Base-by-base conservation (phyloP, 2,329 filamentous ascomycete species). In the Diaporthe citrichinensis region DNA sequence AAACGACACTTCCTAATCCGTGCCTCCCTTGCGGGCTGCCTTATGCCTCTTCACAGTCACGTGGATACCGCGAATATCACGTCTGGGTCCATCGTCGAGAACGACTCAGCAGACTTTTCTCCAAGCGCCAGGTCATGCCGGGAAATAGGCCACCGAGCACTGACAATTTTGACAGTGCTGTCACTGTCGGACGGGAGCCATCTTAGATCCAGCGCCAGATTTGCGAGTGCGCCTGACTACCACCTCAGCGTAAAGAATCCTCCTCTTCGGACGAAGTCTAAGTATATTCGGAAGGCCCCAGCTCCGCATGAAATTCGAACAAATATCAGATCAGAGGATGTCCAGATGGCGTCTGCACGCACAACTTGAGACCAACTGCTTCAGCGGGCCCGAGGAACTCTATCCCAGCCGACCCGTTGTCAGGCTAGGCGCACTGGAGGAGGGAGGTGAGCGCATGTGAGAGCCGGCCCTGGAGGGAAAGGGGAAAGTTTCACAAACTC, bases 301-400 rank as follows among this genome's bases (percentile, higher is more conserved):
- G 65, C 65, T 68, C 65, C 65, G 65, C 65, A 53, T 68, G 65
- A 53, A 53, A 36, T 34, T 25, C 53, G 65, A 25, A 53, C 28
- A 53, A 53, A 41, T 23, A 68, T 68, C 65, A 68, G 65, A 68
- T 10, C 65, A 68, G 65, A 68, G 62, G 41, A 68, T 68, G 44
- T 68, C 61, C 65, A 53, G 65, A 68, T 68, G 65, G 46, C 65
- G 65, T 68, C 65, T 68, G 65, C 65, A 68, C 46, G 46, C 46
- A 39, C 65, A n/a, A 68, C 65, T 68, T 68, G 34, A 53, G 65
- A 68, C 46, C 31, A 68, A 68, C 31, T 39, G n/a, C 46, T 39
- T 39, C 46, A 53, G 65, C 65, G 14, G 23, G 46, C 46, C 46
- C 46, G 8, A 53, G 46, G 65, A 68, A 68, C 46, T 68, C 44